A percentile compares a stretch with the other conserved stretches of the same genome.
Evolutionary conservation across 768 basidiomycete species (phyloP).

Genomic region (Lactarius indigo): DNA sequence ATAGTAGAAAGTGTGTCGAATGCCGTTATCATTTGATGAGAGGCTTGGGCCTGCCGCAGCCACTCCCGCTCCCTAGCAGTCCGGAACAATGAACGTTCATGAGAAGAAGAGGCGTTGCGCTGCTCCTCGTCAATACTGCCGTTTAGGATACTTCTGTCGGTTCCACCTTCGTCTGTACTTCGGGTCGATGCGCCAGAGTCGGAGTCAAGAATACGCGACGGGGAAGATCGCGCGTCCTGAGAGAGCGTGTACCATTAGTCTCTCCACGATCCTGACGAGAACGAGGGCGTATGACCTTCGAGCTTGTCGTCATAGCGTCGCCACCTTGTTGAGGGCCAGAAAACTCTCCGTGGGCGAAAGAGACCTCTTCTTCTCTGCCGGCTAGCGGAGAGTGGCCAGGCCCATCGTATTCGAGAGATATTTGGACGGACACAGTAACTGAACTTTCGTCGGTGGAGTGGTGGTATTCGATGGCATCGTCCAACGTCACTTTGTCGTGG

Average conservation of each 20-base stretch:
- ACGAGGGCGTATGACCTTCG: slow-evolving; percentile 48
- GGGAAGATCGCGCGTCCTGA: not conserved
- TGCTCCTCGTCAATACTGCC: not conserved
- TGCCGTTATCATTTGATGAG: not conserved
- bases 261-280: slow-evolving; percentile 1
- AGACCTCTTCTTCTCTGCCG: slow-evolving; percentile 72
- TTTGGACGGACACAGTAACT: slow-evolving; percentile 63
- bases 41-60: slow-evolving; percentile 10
- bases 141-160: not conserved
- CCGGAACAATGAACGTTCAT: not conserved
- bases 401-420: slow-evolving; percentile 86
- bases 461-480: slow-evolving; percentile 87
- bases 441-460: slow-evolving; percentile 69
- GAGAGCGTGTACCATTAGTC: slow-evolving; percentile 3
- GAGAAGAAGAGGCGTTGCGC: not conserved
- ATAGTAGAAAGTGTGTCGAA: slow-evolving; percentile 9
- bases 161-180: not conserved
- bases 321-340: slow-evolving; percentile 53
- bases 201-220: slow-evolving; percentile 8
- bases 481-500: slow-evolving; percentile 67
- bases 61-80: slow-evolving; percentile 8
- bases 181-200: not conserved
- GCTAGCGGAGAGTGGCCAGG: slow-evolving; percentile 77
- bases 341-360: slow-evolving; percentile 46
- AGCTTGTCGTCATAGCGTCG: slow-evolving; percentile 72